Conservation (phyloP, 345 rosid species). For the Syzygium grande region DNA sequence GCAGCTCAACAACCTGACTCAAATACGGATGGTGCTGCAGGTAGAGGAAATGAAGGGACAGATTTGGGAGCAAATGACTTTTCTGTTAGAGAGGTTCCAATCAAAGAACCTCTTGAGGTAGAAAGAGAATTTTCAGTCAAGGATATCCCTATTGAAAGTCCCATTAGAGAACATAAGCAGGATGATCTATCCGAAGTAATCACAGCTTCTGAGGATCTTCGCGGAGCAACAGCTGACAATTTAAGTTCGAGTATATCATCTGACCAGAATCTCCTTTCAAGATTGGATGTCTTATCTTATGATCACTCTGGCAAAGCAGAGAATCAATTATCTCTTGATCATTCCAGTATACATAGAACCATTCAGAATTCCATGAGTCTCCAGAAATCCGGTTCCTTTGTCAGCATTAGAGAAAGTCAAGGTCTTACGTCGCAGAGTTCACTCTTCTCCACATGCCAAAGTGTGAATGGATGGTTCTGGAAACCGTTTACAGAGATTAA, state of each 20-base stretch:
- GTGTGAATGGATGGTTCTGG: conserved; percentile 74
- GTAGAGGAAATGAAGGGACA: conserved; percentile 7
- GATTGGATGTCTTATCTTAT: not conserved
- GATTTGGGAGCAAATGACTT: not conserved
- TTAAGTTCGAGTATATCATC: not conserved
- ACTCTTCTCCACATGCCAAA: conserved; percentile 29
- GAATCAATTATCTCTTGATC: conserved; percentile 7
- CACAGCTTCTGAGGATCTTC: conserved; percentile 16
- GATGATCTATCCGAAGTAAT: conserved; percentile 10
- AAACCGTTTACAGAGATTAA: conserved; percentile 64
- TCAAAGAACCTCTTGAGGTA: conserved; percentile 14
- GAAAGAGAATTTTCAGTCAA: conserved; percentile 19
- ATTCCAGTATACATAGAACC: conserved; percentile 20
- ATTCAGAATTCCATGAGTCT: conserved; percentile 21
- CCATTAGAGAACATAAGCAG: conserved; percentile 9
- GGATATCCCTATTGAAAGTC: conserved; percentile 33
- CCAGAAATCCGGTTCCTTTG: conserved; percentile 8
- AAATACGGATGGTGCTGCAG: conserved; percentile 3
- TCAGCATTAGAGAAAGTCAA: conserved; percentile 4
- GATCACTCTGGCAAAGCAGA: not conserved
- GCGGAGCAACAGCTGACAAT: conserved; percentile 3
- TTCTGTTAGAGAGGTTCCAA: conserved; percentile 11
- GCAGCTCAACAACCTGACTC: conserved; percentile 16
- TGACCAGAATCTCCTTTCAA: not conserved
- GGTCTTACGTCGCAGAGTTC: conserved; percentile 25